Evolutionary conservation across 345 rosid species (phyloP).

Genomic region (Kernera saxatilis): DNA sequence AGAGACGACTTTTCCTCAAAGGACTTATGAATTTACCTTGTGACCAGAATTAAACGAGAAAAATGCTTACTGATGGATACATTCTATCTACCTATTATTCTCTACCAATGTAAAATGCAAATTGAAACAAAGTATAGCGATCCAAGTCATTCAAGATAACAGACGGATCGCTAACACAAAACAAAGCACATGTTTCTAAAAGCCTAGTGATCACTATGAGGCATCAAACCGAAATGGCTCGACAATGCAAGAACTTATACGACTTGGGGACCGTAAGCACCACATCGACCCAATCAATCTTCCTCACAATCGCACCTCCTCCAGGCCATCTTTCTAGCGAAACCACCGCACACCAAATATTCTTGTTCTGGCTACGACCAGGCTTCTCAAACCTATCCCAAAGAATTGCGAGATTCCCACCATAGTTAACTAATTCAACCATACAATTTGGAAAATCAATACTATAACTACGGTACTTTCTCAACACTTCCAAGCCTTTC

Average conservation of each 20-base stretch:
- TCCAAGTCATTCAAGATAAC: background rate
- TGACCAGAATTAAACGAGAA: background rate
- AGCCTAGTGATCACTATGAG: too few species aligned
- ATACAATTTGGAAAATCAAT: background rate
- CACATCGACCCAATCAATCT: background rate
- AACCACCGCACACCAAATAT: slow-evolving; percentile 10
- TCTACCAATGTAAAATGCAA: background rate
- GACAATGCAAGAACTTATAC: background rate
- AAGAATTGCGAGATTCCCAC: slow-evolving; percentile 4
- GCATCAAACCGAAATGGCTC: slow-evolving; percentile 3
- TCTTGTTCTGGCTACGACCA: slow-evolving; percentile 4
- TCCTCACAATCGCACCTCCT: background rate
- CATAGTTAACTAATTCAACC: slow-evolving; percentile 5
- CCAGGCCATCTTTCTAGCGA: background rate
- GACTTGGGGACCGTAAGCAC: slow-evolving; percentile 5
- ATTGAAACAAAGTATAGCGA: background rate
- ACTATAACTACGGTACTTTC: background rate
- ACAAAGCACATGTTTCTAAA: background rate
- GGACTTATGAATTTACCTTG: background rate
- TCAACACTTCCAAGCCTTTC: background rate
- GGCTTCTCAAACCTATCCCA: background rate
- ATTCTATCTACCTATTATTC: background rate
- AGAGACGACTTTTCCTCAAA: too few species aligned
- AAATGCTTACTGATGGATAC: background rate
- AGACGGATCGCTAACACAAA: background rate